Evolutionary conservation across 202 grass and related monocot species (phyloP).

Genomic region (Setaria viridis): DNA sequence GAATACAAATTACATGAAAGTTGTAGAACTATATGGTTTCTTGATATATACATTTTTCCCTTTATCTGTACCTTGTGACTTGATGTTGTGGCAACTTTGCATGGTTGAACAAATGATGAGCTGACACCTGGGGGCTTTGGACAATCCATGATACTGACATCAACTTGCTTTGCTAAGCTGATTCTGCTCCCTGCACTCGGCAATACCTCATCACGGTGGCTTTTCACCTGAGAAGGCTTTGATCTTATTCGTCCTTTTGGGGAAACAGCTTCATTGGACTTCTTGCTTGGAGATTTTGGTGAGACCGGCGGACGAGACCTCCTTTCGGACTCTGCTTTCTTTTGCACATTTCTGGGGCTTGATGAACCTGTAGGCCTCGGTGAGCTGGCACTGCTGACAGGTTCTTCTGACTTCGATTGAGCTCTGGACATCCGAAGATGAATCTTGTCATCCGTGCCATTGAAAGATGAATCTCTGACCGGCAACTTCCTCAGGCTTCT

Average conservation of each 20-base stretch:
- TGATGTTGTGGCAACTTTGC: constrained; percentile 29
- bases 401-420: constrained; percentile 49
- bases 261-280: constrained; percentile 69
- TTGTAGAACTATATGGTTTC: neutral
- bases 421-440: constrained; percentile 44
- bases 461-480: constrained; percentile 29
- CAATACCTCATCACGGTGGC: constrained; percentile 45
- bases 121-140: constrained; percentile 34
- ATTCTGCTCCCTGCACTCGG: constrained; percentile 48
- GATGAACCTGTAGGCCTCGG: constrained; percentile 53
- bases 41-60: neutral
- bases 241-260: constrained; percentile 73
- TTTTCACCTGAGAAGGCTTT: constrained; percentile 60
- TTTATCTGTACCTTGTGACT: constrained; percentile 62
- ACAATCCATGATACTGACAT: constrained; percentile 50
- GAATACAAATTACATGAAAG: constrained; percentile 9
- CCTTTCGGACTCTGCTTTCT: constrained; percentile 66
- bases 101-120: constrained; percentile 50
- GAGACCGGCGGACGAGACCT: constrained; percentile 61
- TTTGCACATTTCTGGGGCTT: constrained; percentile 72
- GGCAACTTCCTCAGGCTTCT: constrained; percentile 60
- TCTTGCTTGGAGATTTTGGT: constrained; percentile 60
- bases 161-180: constrained; percentile 49
- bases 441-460: constrained; percentile 44
- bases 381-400: constrained; percentile 53